Conservation (phyloP, 192 early-diverging fungal species). For the Entomortierella chlamydospora region DNA sequence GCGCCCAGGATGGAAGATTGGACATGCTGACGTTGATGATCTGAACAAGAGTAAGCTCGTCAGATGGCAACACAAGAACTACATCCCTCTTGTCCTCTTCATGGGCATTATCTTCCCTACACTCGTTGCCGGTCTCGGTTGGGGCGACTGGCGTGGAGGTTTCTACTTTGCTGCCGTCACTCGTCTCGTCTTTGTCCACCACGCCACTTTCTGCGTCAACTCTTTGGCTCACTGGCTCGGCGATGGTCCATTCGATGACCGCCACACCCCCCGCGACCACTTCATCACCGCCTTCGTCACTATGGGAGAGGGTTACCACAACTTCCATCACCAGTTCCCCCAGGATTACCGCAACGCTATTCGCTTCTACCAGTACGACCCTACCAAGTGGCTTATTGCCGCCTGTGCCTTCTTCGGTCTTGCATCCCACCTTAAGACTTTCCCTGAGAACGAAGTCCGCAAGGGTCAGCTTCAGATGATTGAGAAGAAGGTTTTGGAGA, state of each 20-base stretch:
- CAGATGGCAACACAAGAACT: conserved; percentile 83
- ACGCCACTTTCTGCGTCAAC: conserved; percentile 91
- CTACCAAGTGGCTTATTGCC: conserved; percentile 87
- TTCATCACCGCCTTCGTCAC: conserved; percentile 84
- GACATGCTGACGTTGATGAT: conserved; percentile 86
- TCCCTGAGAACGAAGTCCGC: conserved; percentile 83
- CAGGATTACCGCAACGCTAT: conserved; percentile 90
- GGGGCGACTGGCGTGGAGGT: conserved; percentile 85
- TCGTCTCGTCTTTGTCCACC: conserved; percentile 84
- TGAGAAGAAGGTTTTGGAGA: conserved; percentile 77
- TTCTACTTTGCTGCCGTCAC: conserved; percentile 81
- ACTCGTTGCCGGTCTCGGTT: conserved; percentile 84
- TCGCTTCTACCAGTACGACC: conserved; percentile 81
- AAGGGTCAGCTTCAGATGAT: conserved; percentile 85
- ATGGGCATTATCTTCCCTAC: conserved; percentile 87
- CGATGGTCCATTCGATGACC: conserved; percentile 81
- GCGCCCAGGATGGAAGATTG: conserved; percentile 77
- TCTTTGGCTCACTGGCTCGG: conserved; percentile 85
- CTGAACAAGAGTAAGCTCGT: conserved; percentile 79
- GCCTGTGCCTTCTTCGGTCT: conserved; percentile 68
- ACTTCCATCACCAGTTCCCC: conserved; percentile 91
- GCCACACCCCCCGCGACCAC: conserved; percentile 85
- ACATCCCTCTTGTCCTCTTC: conserved; percentile 73
- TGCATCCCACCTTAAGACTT: conserved; percentile 77
- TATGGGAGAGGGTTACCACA: conserved; percentile 87